These are phyloP conservation scores for Termitomyces sp. DNA, from an alignment of 768 basidiomycete genomes.

Conservation along the genomic window DNA sequence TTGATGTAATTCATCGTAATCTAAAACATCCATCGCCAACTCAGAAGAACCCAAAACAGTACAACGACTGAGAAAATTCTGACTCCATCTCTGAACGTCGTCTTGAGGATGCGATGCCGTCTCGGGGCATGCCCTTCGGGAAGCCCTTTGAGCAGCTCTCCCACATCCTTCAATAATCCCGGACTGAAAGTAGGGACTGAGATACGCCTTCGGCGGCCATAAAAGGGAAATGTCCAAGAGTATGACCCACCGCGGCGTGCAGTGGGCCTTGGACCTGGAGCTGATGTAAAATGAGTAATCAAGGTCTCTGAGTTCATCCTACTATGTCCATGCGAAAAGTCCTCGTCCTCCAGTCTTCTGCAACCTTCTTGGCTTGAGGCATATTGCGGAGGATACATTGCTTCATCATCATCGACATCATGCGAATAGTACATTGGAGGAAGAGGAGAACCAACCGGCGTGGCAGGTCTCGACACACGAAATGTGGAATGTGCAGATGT, in stretches of 20 bases:
- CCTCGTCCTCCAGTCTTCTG: conserved; percentile 27
- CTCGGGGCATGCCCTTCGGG: conserved; percentile 10
- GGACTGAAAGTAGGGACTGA: conserved; percentile 29
- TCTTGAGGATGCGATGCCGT: conserved; percentile 27
- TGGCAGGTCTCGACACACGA: conserved; percentile 37
- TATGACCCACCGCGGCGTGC: conserved; percentile 27
- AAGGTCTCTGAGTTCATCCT: conserved; percentile 12
- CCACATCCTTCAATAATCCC: conserved; percentile 14
- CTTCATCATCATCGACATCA: conserved; percentile 50
- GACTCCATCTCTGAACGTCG: conserved; percentile 33
- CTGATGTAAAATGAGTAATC: conserved; percentile 32
- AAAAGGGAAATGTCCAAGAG: conserved; percentile 52
- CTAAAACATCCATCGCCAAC: conserved; percentile 28
- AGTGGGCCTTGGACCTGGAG: conserved; percentile 22
- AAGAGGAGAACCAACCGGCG: conserved; percentile 35
- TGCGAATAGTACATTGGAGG: conserved; percentile 26
- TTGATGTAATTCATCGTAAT: background rate
- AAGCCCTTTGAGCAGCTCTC: conserved; percentile 9
- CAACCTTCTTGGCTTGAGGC: conserved; percentile 31
- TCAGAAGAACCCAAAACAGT: conserved; percentile 31
- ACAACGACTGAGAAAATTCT: conserved; percentile 32
- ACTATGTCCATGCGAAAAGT: conserved; percentile 27
- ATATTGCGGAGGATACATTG: conserved; percentile 48
- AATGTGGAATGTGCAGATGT: conserved; percentile 29
- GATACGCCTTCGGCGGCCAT: conserved; percentile 49